Conservation (phyloP, 2,329 filamentous ascomycete species). For the Tolypocladium endophyticum region DNA sequence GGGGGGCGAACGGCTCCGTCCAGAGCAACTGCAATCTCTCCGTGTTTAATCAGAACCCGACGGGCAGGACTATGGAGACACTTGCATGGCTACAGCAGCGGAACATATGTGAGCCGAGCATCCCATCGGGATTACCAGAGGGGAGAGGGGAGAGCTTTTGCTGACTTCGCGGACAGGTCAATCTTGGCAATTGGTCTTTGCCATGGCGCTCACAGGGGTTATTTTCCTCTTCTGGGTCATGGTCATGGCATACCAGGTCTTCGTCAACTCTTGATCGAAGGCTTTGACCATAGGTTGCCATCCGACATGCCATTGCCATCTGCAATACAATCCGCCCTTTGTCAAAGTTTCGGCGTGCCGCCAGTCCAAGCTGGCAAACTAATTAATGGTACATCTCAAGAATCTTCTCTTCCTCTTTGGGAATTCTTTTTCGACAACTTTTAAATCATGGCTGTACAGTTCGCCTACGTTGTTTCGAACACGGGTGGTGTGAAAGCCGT, state of each 20-base stretch:
- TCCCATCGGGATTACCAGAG: not conserved
- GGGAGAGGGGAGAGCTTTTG: not conserved
- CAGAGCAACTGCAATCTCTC: constrained; percentile 47
- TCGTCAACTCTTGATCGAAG: constrained; percentile 28
- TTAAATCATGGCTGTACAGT: not conserved
- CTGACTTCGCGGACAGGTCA: constrained; percentile 32
- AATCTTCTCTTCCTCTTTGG: too few species aligned
- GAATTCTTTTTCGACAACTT: not conserved
- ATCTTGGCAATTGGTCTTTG: constrained; percentile 55
- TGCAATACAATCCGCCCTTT: not conserved
- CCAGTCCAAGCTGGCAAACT: not conserved
- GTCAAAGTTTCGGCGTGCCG: too few species aligned
- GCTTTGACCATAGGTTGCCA: not conserved
- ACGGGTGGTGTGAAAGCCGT: not conserved
- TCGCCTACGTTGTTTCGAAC: not conserved
- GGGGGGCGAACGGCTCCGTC: constrained; percentile 49
- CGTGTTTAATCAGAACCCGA: constrained; percentile 40
- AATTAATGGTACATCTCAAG: not conserved
- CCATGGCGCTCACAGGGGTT: constrained; percentile 48
- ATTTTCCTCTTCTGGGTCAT: constrained; percentile 59
- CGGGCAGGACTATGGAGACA: constrained; percentile 41
- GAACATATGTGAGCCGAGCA: constrained; percentile 45
- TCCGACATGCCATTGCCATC: too few species aligned
- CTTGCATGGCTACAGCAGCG: constrained; percentile 55
- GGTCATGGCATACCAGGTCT: constrained; percentile 57